phyloP scores from a whole-genome alignment of 768 basidiomycete genomes.

The Suillus weaverae region DNA sequence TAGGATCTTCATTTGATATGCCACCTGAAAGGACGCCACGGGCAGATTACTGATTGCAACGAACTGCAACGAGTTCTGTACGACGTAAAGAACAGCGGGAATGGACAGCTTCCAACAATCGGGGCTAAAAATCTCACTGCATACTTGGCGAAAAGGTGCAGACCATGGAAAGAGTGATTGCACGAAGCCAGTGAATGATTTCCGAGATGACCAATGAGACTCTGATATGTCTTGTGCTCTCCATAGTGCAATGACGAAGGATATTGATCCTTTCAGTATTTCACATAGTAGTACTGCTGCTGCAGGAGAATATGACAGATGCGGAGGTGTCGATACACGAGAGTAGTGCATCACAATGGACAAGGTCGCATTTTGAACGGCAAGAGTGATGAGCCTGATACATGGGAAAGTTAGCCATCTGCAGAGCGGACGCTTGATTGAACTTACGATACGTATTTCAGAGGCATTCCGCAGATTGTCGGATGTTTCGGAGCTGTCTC shows the following conservation, averaged over 20 bases:
- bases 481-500: constrained; percentile 38
- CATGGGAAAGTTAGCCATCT: constrained; percentile 11
- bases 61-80: constrained; percentile 98
- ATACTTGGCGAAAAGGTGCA: constrained; percentile 54
- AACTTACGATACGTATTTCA: constrained; percentile 82
- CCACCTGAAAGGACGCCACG: constrained; percentile 96
- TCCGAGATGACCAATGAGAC: constrained; percentile 41
- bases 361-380: constrained; percentile 92
- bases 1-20: constrained; percentile 98
- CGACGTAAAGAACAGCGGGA: constrained; percentile 90
- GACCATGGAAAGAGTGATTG: constrained; percentile 46
- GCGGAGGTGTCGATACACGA: constrained; percentile 78
- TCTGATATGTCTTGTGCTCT: constrained; percentile 46
- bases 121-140: constrained; percentile 75
- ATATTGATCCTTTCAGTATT: constrained; percentile 90
- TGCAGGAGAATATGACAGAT: constrained; percentile 88
- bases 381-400: constrained; percentile 70
- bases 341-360: constrained; percentile 99
- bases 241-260: constrained; percentile 79
- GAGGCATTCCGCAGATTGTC: constrained; percentile 65
- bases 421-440: constrained; percentile 2
- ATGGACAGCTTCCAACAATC: constrained; percentile 99
- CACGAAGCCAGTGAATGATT: constrained; percentile 38
- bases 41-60: constrained; percentile 94
- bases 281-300: constrained; percentile 94